A percentile compares a stretch with the other conserved stretches of the same genome.
phyloP scores from a whole-genome alignment of 495 filamentous ascomycete genomes.

The Hyaloscypha hepaticicola region DNA sequence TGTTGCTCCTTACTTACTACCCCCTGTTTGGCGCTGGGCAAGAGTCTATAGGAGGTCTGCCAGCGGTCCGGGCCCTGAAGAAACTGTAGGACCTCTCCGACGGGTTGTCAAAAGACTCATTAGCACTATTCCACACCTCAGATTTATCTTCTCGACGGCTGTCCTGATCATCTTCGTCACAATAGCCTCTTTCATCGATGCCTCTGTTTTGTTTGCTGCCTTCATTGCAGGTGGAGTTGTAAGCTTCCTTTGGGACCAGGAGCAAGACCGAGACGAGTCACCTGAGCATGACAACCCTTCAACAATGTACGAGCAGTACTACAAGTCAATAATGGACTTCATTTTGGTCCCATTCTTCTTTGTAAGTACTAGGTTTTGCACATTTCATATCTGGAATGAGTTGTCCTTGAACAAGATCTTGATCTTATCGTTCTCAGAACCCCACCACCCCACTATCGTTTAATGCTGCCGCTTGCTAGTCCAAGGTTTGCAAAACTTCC shows the following conservation, averaged over 20 bases:
- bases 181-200: constrained; percentile 60
- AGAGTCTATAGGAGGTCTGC: background rate
- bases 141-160: constrained; percentile 22
- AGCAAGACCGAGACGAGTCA: background rate
- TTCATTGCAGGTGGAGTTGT: constrained; percentile 61
- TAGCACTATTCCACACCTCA: constrained; percentile 1
- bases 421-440: too few species aligned
- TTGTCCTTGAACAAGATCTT: too few species aligned
- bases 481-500: too few species aligned
- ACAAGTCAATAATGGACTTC: constrained; percentile 44
- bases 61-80: background rate
- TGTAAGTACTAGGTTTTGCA: constrained; percentile 37
- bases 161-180: constrained; percentile 55
- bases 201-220: constrained; percentile 68
- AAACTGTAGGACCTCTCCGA: background rate
- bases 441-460: too few species aligned
- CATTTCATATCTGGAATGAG: background rate
- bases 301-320: constrained; percentile 56
- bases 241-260: constrained; percentile 21
- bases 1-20: constrained; percentile 24
- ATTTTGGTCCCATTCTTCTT: constrained; percentile 78
- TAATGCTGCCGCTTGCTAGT: background rate
- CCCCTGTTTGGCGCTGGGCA: constrained; percentile 17
- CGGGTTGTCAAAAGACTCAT: background rate
- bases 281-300: background rate